Evolutionary conservation across 179 eudicot genomes (phyloP).

Genomic region (Gypsophila paniculata): DNA sequence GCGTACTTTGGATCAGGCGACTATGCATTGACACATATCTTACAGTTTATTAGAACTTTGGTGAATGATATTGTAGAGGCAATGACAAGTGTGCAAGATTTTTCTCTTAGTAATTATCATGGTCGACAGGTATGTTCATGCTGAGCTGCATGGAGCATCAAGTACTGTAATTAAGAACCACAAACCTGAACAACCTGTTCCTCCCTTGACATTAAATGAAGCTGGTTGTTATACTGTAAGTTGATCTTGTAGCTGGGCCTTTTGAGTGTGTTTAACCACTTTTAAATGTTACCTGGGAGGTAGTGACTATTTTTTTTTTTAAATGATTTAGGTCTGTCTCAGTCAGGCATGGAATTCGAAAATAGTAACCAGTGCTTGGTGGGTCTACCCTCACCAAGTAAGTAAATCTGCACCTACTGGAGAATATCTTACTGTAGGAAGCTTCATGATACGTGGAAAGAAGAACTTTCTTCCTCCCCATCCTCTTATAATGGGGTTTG

Average conservation of each 20-base stretch:
- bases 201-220: conserved; percentile 93
- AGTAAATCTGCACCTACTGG: conserved; percentile 98
- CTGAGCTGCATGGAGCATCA: conserved; percentile 99
- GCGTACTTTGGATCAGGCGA: no score
- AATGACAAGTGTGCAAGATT: conserved; percentile 1
- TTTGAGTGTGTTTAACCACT: not conserved
- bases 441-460: conserved; percentile 99
- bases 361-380: conserved; percentile 99
- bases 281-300: not conserved
- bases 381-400: conserved; percentile 99
- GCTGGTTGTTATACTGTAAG: conserved; percentile 94
- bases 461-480: conserved; percentile 97
- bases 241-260: conserved; percentile 19
- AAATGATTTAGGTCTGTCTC: conserved; percentile 73
- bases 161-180: conserved; percentile 96
- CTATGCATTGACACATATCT: not conserved
- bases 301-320: conserved; percentile 6
- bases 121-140: conserved; percentile 79
- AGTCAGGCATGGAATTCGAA: conserved; percentile 99
- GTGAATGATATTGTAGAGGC: not conserved
- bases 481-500: conserved; percentile 93
- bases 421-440: conserved; percentile 94
- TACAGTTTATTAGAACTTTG: not conserved
- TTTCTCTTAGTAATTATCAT: conserved; percentile 1
- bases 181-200: conserved; percentile 76